Percentiles rank a stretch among this genome's conserved stretches.
phyloP scores from a whole-genome alignment of 768 basidiomycete species.

The Xanthoconium purpureum region DNA sequence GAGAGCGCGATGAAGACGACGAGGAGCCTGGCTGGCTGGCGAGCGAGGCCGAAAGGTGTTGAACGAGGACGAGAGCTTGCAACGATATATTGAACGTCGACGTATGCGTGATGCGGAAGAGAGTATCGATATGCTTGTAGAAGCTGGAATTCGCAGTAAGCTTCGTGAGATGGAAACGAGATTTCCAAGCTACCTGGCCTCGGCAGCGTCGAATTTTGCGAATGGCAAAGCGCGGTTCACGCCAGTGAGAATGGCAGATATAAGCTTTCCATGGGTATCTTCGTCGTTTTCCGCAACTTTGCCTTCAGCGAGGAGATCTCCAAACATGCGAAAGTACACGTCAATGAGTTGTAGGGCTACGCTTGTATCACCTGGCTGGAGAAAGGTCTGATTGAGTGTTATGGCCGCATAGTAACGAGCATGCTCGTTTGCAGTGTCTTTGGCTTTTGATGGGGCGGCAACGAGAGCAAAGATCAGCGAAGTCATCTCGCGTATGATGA shows the following conservation, averaged over 20 bases:
- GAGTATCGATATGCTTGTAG: slow-evolving; percentile 82
- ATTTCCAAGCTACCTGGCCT: slow-evolving; percentile 50
- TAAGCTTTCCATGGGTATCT: slow-evolving; percentile 74
- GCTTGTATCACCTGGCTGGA: slow-evolving; percentile 61
- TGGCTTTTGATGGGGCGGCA: slow-evolving; percentile 17
- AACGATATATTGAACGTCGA: slow-evolving; percentile 97
- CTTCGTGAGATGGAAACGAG: neutral
- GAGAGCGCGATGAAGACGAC: slow-evolving; percentile 38
- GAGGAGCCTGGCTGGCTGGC: slow-evolving; percentile 40
- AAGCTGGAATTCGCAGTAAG: slow-evolving; percentile 46
- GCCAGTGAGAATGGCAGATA: slow-evolving; percentile 89
- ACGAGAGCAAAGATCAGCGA: slow-evolving; percentile 55
- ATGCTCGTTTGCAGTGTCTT: slow-evolving; percentile 54
- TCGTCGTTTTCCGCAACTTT: slow-evolving; percentile 38
- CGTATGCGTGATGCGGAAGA: slow-evolving; percentile 92
- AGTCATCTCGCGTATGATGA: slow-evolving; percentile 85
- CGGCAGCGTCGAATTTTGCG: slow-evolving; percentile 71
- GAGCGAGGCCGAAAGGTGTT: slow-evolving; percentile 69
- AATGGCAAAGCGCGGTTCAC: slow-evolving; percentile 95
- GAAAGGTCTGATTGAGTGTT: slow-evolving; percentile 90
- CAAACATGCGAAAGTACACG: slow-evolving; percentile 93
- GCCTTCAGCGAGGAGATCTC: slow-evolving; percentile 74
- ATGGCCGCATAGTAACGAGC: slow-evolving; percentile 89
- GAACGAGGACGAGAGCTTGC: slow-evolving; percentile 86
- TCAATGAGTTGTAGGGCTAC: slow-evolving; percentile 80